Percentiles rank a stretch among this genome's conserved stretches.
These are phyloP conservation scores for Monilinia fructicola DNA, from an alignment of 2,329 filamentous ascomycete genomes.

Conservation along the genomic window DNA sequence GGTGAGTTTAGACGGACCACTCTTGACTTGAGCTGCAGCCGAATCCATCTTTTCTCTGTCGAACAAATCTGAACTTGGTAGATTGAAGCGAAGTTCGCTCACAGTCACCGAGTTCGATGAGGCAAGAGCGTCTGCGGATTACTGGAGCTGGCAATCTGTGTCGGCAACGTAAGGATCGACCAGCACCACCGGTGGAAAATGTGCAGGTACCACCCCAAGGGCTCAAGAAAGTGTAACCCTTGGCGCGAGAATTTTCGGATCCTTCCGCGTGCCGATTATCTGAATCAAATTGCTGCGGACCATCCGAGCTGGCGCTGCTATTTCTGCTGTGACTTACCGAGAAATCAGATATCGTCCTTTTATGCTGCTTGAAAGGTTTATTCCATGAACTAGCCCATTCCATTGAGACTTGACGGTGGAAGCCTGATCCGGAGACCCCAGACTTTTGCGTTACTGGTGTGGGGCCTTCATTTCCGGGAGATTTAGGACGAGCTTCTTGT, in stretches of 20 bases:
- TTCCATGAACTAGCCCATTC: slow-evolving; percentile 38
- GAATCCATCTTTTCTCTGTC: slow-evolving; percentile 24
- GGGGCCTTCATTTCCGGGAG: slow-evolving; percentile 16
- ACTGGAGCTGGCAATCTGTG: slow-evolving; percentile 60
- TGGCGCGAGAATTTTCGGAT: slow-evolving; percentile 28
- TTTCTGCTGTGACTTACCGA: slow-evolving; percentile 27
- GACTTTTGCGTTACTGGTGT: slow-evolving; percentile 12
- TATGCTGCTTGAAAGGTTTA: slow-evolving; percentile 33
- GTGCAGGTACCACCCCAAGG: slow-evolving; percentile 88
- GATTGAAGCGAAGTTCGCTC: slow-evolving; percentile 87
- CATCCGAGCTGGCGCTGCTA: slow-evolving; percentile 28
- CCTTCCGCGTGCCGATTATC: slow-evolving; percentile 19
- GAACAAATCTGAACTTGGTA: slow-evolving; percentile 61
- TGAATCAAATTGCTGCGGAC: slow-evolving; percentile 15
- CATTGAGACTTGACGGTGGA: slow-evolving; percentile 59
- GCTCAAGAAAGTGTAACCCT: slow-evolving; percentile 75
- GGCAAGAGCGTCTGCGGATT: slow-evolving; percentile 29
- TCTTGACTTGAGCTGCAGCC: slow-evolving; percentile 19
- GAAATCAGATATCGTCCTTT: slow-evolving; percentile 34
- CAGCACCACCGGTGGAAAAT: slow-evolving; percentile 75
- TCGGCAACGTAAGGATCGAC: slow-evolving; percentile 71
- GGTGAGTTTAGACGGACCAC: slow-evolving; percentile 17
- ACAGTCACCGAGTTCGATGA: slow-evolving; percentile 45
- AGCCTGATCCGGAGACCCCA: slow-evolving; percentile 35
- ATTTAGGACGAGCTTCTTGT: slow-evolving; percentile 3